Percentiles rank a stretch among this genome's conserved stretches.
These are phyloP conservation scores for Ogataea hybrid DNA, from an alignment of 1,139 yeast genomes.

Conservation along the genomic window DNA sequence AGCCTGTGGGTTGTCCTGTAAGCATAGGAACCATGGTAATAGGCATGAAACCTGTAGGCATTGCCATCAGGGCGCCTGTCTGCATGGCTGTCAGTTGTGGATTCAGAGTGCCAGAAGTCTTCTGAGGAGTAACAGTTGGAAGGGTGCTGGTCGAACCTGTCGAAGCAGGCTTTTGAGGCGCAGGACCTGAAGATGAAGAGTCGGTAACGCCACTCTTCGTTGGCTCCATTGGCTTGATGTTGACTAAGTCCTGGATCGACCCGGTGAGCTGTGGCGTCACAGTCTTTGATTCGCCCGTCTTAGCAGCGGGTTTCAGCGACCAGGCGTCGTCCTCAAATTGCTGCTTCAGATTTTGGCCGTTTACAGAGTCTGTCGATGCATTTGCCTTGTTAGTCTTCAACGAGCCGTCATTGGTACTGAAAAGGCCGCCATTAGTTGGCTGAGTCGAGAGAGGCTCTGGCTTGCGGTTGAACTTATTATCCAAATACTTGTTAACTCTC, in stretches of 20 bases:
- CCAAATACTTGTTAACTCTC: constrained; percentile 81
- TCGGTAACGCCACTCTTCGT: constrained; percentile 25
- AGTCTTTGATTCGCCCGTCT: constrained; percentile 32
- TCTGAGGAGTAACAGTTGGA: constrained; percentile 36
- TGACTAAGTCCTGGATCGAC: constrained; percentile 79
- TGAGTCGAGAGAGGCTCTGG: constrained; percentile 26
- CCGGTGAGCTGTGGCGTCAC: constrained; percentile 65
- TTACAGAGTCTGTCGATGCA: constrained; percentile 19
- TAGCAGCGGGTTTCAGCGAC: constrained; percentile 84
- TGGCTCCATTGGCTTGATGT: constrained; percentile 57
- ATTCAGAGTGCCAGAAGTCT: constrained; percentile 41
- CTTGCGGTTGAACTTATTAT: constrained; percentile 65
- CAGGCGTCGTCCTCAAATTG: constrained; percentile 83
- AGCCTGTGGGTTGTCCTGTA: constrained; percentile 50
- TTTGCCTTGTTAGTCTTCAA: constrained; percentile 57
- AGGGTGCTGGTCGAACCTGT: constrained; percentile 36
- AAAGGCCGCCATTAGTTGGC: constrained; percentile 52
- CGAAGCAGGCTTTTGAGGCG: constrained; percentile 51
- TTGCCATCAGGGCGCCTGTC: constrained; percentile 35
- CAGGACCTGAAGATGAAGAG: constrained; percentile 15
- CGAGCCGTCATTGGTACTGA: constrained; percentile 73
- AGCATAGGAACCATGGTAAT: constrained; percentile 46
- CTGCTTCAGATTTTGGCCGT: constrained; percentile 24
- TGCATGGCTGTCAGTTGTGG: constrained; percentile 13
- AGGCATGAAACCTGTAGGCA: constrained; percentile 50